Base-by-base conservation (phyloP, 2,329 filamentous ascomycete species). In the Beauveria caledonica region DNA sequence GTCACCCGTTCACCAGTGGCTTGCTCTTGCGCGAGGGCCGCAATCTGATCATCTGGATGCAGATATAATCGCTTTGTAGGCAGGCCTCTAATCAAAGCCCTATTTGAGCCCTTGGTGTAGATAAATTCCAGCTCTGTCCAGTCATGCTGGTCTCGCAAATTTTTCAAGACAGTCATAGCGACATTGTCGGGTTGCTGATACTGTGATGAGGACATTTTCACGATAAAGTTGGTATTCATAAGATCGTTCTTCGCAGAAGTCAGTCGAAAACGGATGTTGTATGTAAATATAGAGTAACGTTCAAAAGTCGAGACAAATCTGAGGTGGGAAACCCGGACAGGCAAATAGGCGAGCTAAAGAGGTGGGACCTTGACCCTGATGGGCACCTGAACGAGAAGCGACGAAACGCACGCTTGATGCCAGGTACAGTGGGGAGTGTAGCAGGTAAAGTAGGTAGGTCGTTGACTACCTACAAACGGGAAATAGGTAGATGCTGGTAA, bases 21-120 rank as follows among this genome's bases (percentile, higher is more conserved):
- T 64, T 79, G 77, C 64, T 85, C 83, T 33, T 80, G 78, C 65
- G 86, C 86, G 60, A 92, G 78, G 60, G 88, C 80, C 64, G 84
- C 85, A 64, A 90, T 85, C 74, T 93, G 90, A 74, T 92, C 89
- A 71, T 94, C 90, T 1, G 90, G 89, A 68, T 94, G 89, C 56
- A 89, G 78, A 72, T 94, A 93, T 46, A 92, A 79, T 50, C 86
- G 82, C 49, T 82, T 80, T 0, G 89, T 88, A 1, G 90, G 89
- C 3, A 92, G 74, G 27, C 90, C 90, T 23, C 84, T 86, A 60
- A 94, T 79, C 57, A 93, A 72, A 6, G 86, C 84, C 21, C 89
- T 81, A 1, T 81, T 75, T 10, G 69, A 67, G 50, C 68, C 70
- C n/a, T 65, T 65, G 74, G 62, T 68, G 74, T 73, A 78, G 71